Conservation (phyloP, 352 stramenopile species). For the Hyaloperonospora brassicae region DNA sequence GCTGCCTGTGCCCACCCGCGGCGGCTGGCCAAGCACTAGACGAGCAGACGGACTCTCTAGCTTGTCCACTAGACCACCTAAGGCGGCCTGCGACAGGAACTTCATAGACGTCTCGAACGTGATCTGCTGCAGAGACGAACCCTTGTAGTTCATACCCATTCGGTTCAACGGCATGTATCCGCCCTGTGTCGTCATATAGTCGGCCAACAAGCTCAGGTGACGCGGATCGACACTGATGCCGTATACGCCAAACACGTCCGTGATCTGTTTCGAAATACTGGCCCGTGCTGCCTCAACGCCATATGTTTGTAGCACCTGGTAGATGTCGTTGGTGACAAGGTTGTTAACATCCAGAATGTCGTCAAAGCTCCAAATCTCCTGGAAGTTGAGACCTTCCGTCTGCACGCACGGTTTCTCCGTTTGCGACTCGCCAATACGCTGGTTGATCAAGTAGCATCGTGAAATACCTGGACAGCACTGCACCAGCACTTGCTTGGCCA, state of each 20-base stretch:
- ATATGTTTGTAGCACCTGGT: conserved; percentile 92
- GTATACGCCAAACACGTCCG: conserved; percentile 98
- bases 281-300: conserved; percentile 96
- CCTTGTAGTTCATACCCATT: conserved; percentile 94
- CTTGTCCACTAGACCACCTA: conserved; percentile 84
- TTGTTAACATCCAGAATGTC: conserved; percentile 91
- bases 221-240: conserved; percentile 97
- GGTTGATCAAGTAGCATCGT: conserved; percentile 86
- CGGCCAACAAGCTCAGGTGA: conserved; percentile 97
- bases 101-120: conserved; percentile 99
- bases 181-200: conserved; percentile 99
- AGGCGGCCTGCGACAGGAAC: conserved; percentile 95
- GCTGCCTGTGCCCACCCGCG: conserved; percentile 91
- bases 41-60: conserved; percentile 91
- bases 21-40: conserved; percentile 92
- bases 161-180: conserved; percentile 97
- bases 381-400: conserved; percentile 97
- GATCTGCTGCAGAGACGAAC: conserved; percentile 97
- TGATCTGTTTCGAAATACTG: conserved; percentile 98
- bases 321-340: conserved; percentile 98
- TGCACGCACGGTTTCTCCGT: conserved; percentile 86
- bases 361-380: conserved; percentile 93
- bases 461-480: conserved; percentile 83
- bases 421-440: conserved; percentile 65
- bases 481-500: conserved; percentile 79